These are phyloP conservation scores for Fusarium pseudocircinatum DNA, from an alignment of 2,329 filamentous ascomycete species.

Conservation along the genomic window DNA sequence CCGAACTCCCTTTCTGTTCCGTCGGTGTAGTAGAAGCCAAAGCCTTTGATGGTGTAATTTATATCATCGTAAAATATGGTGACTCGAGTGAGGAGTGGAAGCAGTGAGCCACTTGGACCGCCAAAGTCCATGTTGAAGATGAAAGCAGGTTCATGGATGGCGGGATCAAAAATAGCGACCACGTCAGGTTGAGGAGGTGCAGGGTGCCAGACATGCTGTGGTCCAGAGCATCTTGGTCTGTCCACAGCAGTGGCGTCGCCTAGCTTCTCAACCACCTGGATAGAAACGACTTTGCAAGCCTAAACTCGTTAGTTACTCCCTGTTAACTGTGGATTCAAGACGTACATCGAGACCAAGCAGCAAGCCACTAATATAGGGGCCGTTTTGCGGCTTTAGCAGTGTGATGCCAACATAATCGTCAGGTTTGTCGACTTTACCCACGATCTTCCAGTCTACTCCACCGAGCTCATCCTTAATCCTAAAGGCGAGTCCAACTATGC, in stretches of 20 bases:
- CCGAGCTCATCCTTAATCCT: not conserved
- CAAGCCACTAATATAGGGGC: not conserved
- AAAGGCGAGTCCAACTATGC: not conserved
- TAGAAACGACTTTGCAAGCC: constrained; percentile 1
- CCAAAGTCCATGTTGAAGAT: constrained; percentile 16
- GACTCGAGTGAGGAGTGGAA: not conserved
- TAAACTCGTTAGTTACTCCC: not conserved
- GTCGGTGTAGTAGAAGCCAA: constrained; percentile 9
- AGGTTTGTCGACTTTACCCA: not conserved
- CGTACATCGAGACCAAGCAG: constrained; percentile 18
- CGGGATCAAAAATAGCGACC: accelerated
- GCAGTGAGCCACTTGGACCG: not conserved
- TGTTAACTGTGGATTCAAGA: accelerated
- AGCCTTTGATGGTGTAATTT: not conserved
- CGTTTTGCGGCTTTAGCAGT: not conserved
- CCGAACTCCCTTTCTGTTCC: not conserved
- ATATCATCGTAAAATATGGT: not conserved
- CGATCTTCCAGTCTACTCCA: accelerated
- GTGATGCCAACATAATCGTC: not conserved
- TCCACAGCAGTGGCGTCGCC: accelerated
- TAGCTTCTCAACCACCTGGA: not conserved
- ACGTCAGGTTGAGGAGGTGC: not conserved
- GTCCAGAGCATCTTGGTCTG: accelerated
- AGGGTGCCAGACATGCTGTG: not conserved
- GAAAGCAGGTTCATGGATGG: not conserved